A percentile compares a stretch with the other conserved stretches of the same genome.
Evolutionary conservation across 371 early-diverging fungal species (phyloP).

Genomic region (Apophysomyces elegans): DNA sequence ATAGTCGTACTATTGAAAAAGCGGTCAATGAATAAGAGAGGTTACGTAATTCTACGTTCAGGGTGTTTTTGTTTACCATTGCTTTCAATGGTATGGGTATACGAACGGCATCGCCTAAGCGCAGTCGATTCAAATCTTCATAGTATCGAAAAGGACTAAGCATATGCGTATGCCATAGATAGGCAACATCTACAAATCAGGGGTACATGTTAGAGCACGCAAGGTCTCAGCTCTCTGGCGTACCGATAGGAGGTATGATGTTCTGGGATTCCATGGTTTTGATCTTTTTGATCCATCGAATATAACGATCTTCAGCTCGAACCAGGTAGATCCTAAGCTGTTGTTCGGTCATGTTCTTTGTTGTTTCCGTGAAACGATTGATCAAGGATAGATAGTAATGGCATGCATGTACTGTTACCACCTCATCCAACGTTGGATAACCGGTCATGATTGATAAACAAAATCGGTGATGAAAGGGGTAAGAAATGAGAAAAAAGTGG

Average conservation of each 20-base stretch:
- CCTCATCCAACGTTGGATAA: conserved; percentile 13
- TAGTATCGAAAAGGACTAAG: conserved; percentile 44
- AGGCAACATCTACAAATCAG: conserved; percentile 36
- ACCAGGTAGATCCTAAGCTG: conserved; percentile 10
- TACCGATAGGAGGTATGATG: background rate
- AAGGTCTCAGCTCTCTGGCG: conserved; percentile 5
- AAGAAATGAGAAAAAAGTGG: too few species aligned
- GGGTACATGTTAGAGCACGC: background rate
- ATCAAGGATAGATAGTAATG: conserved; percentile 21
- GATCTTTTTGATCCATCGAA: background rate
- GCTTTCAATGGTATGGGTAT: conserved; percentile 3
- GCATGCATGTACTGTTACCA: conserved; percentile 17
- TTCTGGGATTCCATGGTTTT: too few species aligned
- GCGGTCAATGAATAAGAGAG: background rate
- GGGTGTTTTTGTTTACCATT: conserved; percentile 11
- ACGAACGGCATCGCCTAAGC: background rate
- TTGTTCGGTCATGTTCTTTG: too few species aligned
- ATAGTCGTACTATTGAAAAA: background rate
- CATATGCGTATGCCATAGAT: conserved; percentile 51
- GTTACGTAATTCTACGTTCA: background rate
- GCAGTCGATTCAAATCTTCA: conserved; percentile 41
- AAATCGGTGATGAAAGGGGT: too few species aligned
- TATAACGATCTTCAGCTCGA: conserved; percentile 20
- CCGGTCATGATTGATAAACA: too few species aligned
- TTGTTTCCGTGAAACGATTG: conserved; percentile 12